These are phyloP conservation scores for Monosporascus sp. DNA, from an alignment of 2,329 filamentous ascomycete genomes.

Conservation along the genomic window DNA sequence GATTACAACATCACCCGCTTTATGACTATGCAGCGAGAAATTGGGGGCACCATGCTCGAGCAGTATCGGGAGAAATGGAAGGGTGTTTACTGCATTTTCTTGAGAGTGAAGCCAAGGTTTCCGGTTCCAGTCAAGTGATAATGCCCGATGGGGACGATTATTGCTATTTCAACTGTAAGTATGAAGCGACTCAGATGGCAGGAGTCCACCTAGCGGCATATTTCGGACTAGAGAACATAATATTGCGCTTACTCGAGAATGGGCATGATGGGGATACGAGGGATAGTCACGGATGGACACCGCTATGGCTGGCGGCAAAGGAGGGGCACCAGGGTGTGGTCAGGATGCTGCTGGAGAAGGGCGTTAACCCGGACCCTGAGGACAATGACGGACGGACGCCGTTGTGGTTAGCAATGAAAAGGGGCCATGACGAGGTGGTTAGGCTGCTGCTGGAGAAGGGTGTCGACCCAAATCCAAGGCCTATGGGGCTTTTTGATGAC, in stretches of 20 bases:
- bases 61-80: not conserved
- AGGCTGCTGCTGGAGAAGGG: not conserved
- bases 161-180: too few species aligned
- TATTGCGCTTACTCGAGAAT: not conserved
- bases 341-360: not conserved
- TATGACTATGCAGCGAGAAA: constrained; percentile 6
- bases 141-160: not conserved
- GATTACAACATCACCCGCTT: not conserved
- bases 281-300: not conserved
- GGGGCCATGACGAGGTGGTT: not conserved
- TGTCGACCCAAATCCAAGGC: not conserved
- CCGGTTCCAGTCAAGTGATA: not conserved
- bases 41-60: constrained; percentile 4
- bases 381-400: not conserved
- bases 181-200: not conserved
- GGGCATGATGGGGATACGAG: not conserved
- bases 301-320: not conserved
- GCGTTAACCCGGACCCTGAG: too few species aligned
- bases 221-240: not conserved
- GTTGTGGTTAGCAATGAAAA: not conserved
- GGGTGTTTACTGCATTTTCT: not conserved
- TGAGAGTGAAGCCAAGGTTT: not conserved
- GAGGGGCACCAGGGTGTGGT: not conserved
- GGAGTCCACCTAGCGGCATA: not conserved
- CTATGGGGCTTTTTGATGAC: too few species aligned